Evolutionary conservation across 306 rosid species (phyloP).

Genomic region (Lathyrus sativus): DNA sequence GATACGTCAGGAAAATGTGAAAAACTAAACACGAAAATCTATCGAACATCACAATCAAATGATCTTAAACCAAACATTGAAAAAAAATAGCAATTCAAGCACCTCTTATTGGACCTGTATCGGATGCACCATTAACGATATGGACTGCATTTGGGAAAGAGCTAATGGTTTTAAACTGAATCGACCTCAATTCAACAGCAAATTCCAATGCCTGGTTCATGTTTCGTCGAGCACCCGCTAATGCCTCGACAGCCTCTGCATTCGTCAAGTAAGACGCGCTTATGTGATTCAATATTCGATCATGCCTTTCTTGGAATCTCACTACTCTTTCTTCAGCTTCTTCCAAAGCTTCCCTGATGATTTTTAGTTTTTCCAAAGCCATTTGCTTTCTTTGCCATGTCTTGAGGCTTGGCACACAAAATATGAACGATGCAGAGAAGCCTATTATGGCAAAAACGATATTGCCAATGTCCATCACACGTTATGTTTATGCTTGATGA

Average conservation of each 20-base stretch:
- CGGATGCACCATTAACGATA: background rate
- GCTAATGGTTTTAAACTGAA: conserved; percentile 46
- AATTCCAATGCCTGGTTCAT: conserved; percentile 56
- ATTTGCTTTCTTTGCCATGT: conserved; percentile 46
- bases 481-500: conserved; percentile 11
- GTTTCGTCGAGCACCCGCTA: conserved; percentile 50
- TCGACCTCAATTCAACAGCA: conserved; percentile 50
- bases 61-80: background rate
- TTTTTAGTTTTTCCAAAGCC: conserved; percentile 48
- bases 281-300: conserved; percentile 51
- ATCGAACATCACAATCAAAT: background rate
- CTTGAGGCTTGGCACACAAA: conserved; percentile 46
- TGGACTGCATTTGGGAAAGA: conserved; percentile 49
- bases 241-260: conserved; percentile 50
- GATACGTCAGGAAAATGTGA: background rate
- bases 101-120: background rate
- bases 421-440: conserved; percentile 51
- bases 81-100: background rate
- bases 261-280: conserved; percentile 53
- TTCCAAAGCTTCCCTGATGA: conserved; percentile 55
- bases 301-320: conserved; percentile 64
- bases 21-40: background rate
- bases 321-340: conserved; percentile 57
- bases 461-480: conserved; percentile 39
- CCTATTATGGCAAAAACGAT: conserved; percentile 51